phyloP scores from a whole-genome alignment of 495 filamentous ascomycete genomes.

The Aspergillus ostianus region DNA sequence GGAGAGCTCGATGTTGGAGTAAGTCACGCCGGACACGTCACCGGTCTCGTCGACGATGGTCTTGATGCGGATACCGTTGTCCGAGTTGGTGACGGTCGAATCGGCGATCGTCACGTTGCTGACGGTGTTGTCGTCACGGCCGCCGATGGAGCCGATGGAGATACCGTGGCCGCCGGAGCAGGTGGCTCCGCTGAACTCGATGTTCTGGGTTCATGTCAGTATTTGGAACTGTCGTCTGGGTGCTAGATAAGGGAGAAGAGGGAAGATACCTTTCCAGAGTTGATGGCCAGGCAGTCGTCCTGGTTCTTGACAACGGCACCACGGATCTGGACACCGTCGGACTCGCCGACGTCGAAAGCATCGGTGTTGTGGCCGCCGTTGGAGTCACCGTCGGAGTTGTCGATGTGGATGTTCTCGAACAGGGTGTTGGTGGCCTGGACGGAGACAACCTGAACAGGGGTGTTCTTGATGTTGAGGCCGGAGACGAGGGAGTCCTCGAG shows the following conservation, averaged over 20 bases:
- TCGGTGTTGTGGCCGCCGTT: constrained; percentile 62
- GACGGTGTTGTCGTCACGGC: constrained; percentile 60
- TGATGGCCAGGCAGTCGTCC: constrained; percentile 64
- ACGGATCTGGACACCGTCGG: constrained; percentile 50
- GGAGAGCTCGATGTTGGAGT: constrained; percentile 56
- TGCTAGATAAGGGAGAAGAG: background rate
- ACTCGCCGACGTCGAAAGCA: constrained; percentile 59
- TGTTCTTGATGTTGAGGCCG: constrained; percentile 51
- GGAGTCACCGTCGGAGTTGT: constrained; percentile 57
- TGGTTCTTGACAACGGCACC: constrained; percentile 58
- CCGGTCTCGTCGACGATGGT: constrained; percentile 58
- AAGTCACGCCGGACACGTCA: constrained; percentile 55
- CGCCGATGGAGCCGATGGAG: constrained; percentile 68
- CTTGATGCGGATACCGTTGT: constrained; percentile 65
- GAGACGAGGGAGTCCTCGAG: constrained; percentile 43
- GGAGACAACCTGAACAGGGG: constrained; percentile 61
- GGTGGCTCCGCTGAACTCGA: constrained; percentile 51
- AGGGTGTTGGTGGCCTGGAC: constrained; percentile 53
- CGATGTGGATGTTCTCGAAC: constrained; percentile 53
- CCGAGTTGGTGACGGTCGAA: constrained; percentile 51
- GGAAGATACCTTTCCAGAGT: constrained; percentile 47
- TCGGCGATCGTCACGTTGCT: constrained; percentile 52
- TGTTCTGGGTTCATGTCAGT: constrained; percentile 32
- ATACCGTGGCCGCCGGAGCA: constrained; percentile 66
- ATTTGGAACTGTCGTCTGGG: background rate